Percentiles rank a stretch among this genome's conserved stretches.
Evolutionary conservation across 179 eudicot genomes (phyloP).

Genomic region (Pouteria campechiana): DNA sequence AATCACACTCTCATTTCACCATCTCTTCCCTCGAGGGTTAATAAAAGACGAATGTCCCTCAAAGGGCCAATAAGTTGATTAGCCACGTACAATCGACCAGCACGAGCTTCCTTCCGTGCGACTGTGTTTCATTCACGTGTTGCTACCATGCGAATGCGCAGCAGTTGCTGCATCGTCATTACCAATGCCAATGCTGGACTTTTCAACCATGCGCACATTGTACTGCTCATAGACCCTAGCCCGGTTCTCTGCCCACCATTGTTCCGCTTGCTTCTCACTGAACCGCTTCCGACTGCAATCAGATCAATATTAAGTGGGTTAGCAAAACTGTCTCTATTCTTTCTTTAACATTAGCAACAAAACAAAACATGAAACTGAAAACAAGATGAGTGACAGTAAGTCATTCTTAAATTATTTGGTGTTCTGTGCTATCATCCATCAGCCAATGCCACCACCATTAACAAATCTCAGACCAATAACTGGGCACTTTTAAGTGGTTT

Average conservation of each 20-base stretch:
- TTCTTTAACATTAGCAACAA: too few relatives aligned
- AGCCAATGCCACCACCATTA: too few relatives aligned
- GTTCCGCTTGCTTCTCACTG: conserved; percentile 94
- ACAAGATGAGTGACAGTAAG: too few relatives aligned
- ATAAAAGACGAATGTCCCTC: conserved; percentile 10
- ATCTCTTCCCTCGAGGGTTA: background rate
- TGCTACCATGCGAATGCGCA: conserved; percentile 22
- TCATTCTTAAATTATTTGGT: too few relatives aligned
- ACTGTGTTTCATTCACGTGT: conserved; percentile 1
- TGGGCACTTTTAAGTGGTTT: too few relatives aligned
- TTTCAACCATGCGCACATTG: conserved; percentile 71
- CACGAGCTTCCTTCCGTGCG: conserved; percentile 10
- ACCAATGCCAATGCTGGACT: conserved; percentile 61
- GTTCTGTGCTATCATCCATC: too few relatives aligned
- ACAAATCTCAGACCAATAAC: too few relatives aligned
- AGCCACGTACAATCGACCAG: conserved; percentile 6
- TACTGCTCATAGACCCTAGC: conserved; percentile 73
- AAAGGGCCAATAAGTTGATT: too few relatives aligned
- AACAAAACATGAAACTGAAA: too few relatives aligned
- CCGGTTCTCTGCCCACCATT: conserved; percentile 97
- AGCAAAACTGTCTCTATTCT: too few relatives aligned
- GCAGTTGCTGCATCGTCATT: conserved; percentile 51
- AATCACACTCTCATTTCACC: conserved; percentile 6
- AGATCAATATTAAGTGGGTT: too few relatives aligned
- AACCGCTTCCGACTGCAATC: conserved; percentile 95